phyloP scores from a whole-genome alignment of 345 rosid species.

The Sapria himalayana region DNA sequence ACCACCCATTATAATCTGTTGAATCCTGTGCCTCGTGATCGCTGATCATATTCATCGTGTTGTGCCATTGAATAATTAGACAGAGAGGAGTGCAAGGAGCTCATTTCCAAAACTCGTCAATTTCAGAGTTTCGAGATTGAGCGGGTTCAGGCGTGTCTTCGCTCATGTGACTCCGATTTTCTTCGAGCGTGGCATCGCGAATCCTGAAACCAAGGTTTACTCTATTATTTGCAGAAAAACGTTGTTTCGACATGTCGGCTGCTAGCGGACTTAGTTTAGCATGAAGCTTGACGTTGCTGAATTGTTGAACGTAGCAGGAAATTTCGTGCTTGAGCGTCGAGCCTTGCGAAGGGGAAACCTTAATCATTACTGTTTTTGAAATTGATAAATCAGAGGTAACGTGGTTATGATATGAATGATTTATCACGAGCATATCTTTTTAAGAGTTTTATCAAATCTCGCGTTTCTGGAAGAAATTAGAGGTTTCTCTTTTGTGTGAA shows the following conservation, averaged over 20 bases:
- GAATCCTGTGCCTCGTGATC: no score
- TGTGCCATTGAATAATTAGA: no score
- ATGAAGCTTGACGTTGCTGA: no score
- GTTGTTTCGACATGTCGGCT: no score
- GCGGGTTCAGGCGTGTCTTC: slow-evolving; percentile 66
- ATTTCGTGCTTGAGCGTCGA: slow-evolving; percentile 78
- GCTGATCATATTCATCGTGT: neutral
- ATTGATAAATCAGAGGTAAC: slow-evolving; percentile 49
- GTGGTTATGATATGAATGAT: no score
- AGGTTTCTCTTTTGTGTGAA: no score
- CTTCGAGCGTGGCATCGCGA: slow-evolving; percentile 91
- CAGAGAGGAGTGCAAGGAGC: slow-evolving; percentile 74
- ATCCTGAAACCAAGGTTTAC: slow-evolving; percentile 58
- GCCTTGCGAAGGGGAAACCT: slow-evolving; percentile 49
- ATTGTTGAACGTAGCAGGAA: slow-evolving; percentile 35
- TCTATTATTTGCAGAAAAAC: no score
- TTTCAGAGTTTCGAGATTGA: slow-evolving; percentile 58
- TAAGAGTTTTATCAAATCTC: no score
- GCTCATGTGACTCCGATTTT: slow-evolving; percentile 75
- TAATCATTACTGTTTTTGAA: slow-evolving; percentile 71
- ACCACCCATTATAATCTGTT: neutral
- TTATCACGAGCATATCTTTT: no score
- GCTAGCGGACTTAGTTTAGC: no score
- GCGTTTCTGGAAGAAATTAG: no score
- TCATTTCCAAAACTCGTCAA: slow-evolving; percentile 64